phyloP scores from a whole-genome alignment of 2,329 filamentous ascomycete genomes.

The Gnomoniopsis smithogilvyi region DNA sequence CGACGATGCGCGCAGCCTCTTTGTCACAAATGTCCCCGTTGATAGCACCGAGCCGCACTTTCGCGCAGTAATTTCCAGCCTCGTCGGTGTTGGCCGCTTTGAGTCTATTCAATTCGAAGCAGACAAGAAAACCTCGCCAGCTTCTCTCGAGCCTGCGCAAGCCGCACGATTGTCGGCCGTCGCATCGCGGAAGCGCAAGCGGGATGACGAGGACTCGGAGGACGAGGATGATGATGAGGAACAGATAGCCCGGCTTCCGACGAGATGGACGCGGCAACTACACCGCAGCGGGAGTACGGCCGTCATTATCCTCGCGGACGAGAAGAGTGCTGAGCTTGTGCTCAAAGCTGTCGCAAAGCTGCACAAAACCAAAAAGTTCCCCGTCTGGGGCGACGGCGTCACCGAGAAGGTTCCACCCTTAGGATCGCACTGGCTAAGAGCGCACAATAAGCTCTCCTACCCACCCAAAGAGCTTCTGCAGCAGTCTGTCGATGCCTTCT shows the following conservation, averaged over 20 bases:
- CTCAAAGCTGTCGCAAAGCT: constrained; percentile 70
- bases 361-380: constrained; percentile 55
- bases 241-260: constrained; percentile 61
- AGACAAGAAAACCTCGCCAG: constrained; percentile 40
- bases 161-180: constrained; percentile 36
- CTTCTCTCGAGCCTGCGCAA: constrained; percentile 42
- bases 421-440: constrained; percentile 55
- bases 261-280: constrained; percentile 69
- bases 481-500: constrained; percentile 76
- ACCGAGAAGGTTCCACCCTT: constrained; percentile 54
- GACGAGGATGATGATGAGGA: constrained; percentile 56
- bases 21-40: constrained; percentile 83
- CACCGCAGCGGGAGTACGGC: constrained; percentile 75
- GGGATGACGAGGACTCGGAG: constrained; percentile 31
- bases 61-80: constrained; percentile 67
- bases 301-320: constrained; percentile 80
- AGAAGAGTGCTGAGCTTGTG: constrained; percentile 70
- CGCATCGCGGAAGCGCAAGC: constrained; percentile 49
- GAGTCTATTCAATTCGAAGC: constrained; percentile 75
- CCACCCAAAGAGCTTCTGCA: constrained; percentile 68
- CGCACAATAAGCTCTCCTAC: constrained; percentile 69
- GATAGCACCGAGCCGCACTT: constrained; percentile 79
- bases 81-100: constrained; percentile 75
- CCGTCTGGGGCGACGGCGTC: constrained; percentile 67
- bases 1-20: constrained; percentile 76